A percentile compares a stretch with the other conserved stretches of the same genome.
Evolutionary conservation across 176 grass and related monocot genomes (phyloP).

Genomic region (Panicum miliaceum): DNA sequence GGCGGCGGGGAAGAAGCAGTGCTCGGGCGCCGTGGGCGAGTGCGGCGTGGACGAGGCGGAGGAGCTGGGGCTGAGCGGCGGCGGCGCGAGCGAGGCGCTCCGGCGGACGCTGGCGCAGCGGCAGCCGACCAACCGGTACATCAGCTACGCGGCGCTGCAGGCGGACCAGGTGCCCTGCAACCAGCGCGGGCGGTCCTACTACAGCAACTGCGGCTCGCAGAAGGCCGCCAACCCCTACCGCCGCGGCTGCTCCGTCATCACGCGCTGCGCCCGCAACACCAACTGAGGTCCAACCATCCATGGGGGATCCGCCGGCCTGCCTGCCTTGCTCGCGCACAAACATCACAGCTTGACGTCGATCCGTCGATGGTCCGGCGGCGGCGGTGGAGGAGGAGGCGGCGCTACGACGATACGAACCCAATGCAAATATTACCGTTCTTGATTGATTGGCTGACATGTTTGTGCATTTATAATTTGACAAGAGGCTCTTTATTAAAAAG

Average conservation of each 20-base stretch:
- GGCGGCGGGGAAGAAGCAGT: background rate
- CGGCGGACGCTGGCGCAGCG: conserved; percentile 32
- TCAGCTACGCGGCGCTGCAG: conserved; percentile 70
- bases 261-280: conserved; percentile 58
- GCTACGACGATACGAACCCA: background rate
- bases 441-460: background rate
- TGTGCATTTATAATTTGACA: background rate
- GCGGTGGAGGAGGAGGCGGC: background rate
- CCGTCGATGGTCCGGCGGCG: no score
- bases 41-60: conserved; percentile 53
- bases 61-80: conserved; percentile 40
- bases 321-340: background rate
- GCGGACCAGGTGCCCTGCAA: conserved; percentile 70
- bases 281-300: conserved; percentile 5
- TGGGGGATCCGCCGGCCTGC: background rate
- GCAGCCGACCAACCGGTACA: conserved; percentile 47
- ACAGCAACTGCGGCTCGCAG: conserved; percentile 60
- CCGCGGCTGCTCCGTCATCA: conserved; percentile 80
- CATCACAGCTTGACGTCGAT: no score
- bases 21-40: conserved; percentile 46
- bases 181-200: conserved; percentile 68
- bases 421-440: background rate
- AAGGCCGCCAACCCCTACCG: conserved; percentile 64
- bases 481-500: background rate
- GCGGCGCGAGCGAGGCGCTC: background rate